These are phyloP conservation scores for Leptographium lundbergii DNA, from an alignment of 2,329 filamentous ascomycete genomes.

Conservation along the genomic window DNA sequence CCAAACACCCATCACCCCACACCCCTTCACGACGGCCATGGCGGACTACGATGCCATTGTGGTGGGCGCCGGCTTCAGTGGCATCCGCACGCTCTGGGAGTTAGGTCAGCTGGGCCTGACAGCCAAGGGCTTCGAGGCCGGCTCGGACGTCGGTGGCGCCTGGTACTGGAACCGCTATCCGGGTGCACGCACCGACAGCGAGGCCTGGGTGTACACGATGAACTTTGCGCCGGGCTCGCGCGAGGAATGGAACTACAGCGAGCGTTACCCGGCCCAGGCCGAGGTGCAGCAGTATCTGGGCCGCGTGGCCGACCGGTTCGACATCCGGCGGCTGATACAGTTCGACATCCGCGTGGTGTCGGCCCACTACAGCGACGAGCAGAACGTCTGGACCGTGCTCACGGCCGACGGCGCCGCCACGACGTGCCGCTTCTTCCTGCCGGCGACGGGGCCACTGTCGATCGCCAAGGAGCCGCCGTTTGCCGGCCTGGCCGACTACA, in stretches of 20 bases:
- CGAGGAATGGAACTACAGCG: conserved; percentile 34
- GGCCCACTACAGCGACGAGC: conserved; percentile 38
- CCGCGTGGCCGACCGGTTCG: conserved; percentile 1
- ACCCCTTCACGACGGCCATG: neutral
- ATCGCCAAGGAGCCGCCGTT: conserved; percentile 44
- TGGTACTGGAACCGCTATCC: conserved; percentile 71
- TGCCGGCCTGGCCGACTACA: conserved; percentile 54
- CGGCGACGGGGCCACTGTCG: conserved; percentile 56
- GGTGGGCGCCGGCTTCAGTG: conserved; percentile 59
- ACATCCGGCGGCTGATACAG: conserved; percentile 38
- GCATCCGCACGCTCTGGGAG: conserved; percentile 60
- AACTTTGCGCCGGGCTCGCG: conserved; percentile 39
- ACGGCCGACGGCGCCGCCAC: conserved; percentile 11
- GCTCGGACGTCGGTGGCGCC: conserved; percentile 57
- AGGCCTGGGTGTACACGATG: conserved; percentile 49
- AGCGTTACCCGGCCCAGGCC: conserved; percentile 5
- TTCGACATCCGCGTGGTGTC: conserved; percentile 35
- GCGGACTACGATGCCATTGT: conserved; percentile 40
- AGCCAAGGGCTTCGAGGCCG: conserved; percentile 56
- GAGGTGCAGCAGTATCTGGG: conserved; percentile 6
- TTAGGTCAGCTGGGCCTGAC: conserved; percentile 38
- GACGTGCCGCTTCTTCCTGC: conserved; percentile 44
- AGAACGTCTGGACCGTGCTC: conserved; percentile 34
- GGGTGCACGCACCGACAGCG: conserved; percentile 59
- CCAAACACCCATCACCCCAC: neutral